phyloP scores from a whole-genome alignment of 2,329 filamentous ascomycete genomes.

The Diaporthe helianthi region DNA sequence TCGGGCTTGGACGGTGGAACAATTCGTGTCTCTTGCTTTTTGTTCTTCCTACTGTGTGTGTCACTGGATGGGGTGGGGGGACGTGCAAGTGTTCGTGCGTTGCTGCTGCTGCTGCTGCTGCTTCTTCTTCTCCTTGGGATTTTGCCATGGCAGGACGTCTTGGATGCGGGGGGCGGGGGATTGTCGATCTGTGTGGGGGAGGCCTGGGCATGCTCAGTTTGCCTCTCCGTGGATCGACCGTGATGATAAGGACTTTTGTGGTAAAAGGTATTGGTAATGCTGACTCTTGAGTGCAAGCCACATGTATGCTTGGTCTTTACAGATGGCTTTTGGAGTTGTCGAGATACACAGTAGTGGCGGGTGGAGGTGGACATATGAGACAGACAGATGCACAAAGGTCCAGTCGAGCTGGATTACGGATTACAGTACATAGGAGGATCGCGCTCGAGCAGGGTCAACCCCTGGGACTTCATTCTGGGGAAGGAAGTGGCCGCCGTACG shows the following conservation, averaged over 20 bases:
- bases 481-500: neutral
- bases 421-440: too few species aligned
- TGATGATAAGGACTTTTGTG: neutral
- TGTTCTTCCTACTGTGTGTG: too few species aligned
- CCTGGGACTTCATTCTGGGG: neutral
- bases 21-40: neutral
- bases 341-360: neutral
- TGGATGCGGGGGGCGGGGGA: too few species aligned
- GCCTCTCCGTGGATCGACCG: neutral
- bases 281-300: neutral
- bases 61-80: neutral
- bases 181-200: neutral
- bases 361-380: neutral
- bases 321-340: neutral
- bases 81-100: neutral
- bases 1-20: neutral
- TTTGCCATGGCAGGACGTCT: neutral
- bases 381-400: neutral
- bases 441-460: slow-evolving; percentile 3
- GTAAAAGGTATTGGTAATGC: neutral
- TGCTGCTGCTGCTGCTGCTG: neutral
- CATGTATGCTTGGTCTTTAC: neutral
- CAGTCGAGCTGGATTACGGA: neutral
- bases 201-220: neutral
- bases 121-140: neutral